These are phyloP conservation scores for Ilyonectria mors-panacis DNA, from an alignment of 2,329 filamentous ascomycete genomes.

Conservation along the genomic window DNA sequence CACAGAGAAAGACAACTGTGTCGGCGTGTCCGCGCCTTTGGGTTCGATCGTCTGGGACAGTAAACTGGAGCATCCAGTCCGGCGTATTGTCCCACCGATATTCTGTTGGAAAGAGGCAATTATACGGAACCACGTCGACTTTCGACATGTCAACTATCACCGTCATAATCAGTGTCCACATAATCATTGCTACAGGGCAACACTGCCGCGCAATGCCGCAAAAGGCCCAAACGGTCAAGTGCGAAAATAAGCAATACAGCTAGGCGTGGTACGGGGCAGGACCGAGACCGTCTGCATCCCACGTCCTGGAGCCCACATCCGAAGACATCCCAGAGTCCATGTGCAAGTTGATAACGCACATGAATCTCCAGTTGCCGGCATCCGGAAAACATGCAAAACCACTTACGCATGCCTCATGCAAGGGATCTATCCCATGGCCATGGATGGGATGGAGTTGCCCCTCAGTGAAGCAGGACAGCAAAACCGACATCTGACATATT, in stretches of 20 bases:
- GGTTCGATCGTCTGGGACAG: neutral
- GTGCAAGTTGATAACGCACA: neutral
- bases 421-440: neutral
- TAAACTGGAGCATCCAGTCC: no score
- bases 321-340: neutral
- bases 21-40: neutral
- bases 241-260: no score
- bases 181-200: no score
- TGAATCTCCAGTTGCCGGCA: neutral
- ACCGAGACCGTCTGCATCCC: no score
- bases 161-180: no score
- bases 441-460: neutral
- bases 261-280: no score
- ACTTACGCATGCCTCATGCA: neutral
- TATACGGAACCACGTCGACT: no score
- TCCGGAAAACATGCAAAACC: neutral
- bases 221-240: no score
- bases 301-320: no score
- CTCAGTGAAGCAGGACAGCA: neutral
- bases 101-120: no score
- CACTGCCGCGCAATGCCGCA: no score
- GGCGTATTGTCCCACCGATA: neutral
- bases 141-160: no score
- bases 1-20: neutral
- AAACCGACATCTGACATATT: neutral